Conservation (phyloP, 2,329 filamentous ascomycete species). For the Bertia moriformis region DNA sequence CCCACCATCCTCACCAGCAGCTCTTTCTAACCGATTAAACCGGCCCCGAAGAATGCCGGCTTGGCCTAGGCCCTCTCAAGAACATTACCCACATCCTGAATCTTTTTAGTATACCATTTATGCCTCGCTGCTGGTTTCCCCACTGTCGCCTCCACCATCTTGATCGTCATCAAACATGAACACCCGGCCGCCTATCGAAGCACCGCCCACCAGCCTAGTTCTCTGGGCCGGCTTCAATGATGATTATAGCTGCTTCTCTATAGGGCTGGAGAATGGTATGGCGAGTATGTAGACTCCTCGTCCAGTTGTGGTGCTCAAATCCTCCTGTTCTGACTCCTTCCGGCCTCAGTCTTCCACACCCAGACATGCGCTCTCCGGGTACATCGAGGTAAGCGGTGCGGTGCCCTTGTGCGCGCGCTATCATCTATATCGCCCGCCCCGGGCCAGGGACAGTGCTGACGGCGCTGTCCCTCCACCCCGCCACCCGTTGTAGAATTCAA, state of each 20-base stretch:
- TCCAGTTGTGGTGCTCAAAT: too few species aligned
- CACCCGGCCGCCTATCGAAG: slow-evolving; percentile 72
- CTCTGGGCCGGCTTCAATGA: slow-evolving; percentile 77
- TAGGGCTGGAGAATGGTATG: slow-evolving; percentile 74
- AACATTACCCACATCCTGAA: too few species aligned
- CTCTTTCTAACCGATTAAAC: too few species aligned
- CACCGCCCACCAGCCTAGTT: slow-evolving; percentile 59
- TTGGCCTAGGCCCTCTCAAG: too few species aligned
- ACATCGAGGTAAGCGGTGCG: neutral
- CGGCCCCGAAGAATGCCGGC: too few species aligned
- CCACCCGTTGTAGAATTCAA: slow-evolving; percentile 50
- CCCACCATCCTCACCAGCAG: too few species aligned
- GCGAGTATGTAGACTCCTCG: slow-evolving; percentile 66
- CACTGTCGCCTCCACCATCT: too few species aligned
- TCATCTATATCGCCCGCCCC: too few species aligned
- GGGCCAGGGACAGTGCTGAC: too few species aligned
- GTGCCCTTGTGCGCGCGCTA: neutral
- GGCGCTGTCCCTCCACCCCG: too few species aligned
- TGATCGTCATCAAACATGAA: slow-evolving; percentile 73
- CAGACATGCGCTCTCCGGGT: neutral
- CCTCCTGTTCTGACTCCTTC: slow-evolving; percentile 57
- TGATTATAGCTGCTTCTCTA: slow-evolving; percentile 71
- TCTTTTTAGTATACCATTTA: too few species aligned
- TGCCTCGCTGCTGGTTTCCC: too few species aligned
- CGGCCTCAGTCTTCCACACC: neutral